A percentile compares a stretch with the other conserved stretches of the same genome.
phyloP scores from a whole-genome alignment of 352 stramenopile species.

The Nannochloropsis limnetica region DNA sequence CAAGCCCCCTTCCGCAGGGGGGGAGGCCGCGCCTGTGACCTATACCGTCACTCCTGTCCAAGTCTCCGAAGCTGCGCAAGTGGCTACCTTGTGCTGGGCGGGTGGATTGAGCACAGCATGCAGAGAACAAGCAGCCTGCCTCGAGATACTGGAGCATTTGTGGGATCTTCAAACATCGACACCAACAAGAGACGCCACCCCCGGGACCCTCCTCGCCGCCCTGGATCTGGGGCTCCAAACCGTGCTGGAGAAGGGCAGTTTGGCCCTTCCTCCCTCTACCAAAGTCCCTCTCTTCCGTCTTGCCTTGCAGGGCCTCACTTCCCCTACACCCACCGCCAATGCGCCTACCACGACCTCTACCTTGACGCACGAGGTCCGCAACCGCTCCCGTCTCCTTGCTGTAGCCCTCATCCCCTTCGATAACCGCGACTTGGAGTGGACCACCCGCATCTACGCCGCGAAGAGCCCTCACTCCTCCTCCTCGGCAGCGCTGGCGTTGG shows the following conservation, averaged over 20 bases:
- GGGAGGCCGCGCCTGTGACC: neutral
- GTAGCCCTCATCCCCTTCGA: neutral
- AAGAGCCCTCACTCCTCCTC: neutral
- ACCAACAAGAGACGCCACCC: neutral
- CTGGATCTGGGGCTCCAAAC: neutral
- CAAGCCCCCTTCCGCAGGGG: neutral
- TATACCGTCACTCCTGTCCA: neutral
- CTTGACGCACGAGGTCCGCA: neutral
- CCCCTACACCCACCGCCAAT: neutral
- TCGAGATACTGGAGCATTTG: neutral
- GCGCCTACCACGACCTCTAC: neutral
- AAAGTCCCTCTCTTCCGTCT: neutral
- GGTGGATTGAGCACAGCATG: constrained; percentile 2
- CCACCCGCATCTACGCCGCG: neutral
- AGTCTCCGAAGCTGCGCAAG: neutral
- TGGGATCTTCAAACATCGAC: neutral
- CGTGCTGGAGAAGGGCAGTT: neutral
- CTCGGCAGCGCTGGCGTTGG: neutral
- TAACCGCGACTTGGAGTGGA: constrained; percentile 11
- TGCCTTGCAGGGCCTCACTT: neutral
- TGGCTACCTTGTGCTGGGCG: neutral
- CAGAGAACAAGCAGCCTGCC: neutral
- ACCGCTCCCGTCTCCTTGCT: neutral
- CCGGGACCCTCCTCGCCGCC: neutral
- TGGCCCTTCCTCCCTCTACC: neutral